These are phyloP conservation scores for Fusarium anthophilum DNA, from an alignment of 2,329 filamentous ascomycete species.

Conservation along the genomic window DNA sequence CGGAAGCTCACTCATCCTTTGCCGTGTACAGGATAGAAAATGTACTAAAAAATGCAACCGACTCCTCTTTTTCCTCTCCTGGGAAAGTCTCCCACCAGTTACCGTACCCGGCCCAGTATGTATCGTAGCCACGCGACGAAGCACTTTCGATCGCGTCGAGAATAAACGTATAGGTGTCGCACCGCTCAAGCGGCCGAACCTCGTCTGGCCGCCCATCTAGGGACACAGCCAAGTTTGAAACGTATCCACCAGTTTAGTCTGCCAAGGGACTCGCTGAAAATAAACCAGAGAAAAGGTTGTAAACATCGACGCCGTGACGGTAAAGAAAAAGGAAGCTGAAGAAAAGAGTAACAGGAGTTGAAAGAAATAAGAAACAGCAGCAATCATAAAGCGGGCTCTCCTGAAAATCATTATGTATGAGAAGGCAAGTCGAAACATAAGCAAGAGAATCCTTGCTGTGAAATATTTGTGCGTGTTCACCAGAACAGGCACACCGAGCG, in stretches of 20 bases:
- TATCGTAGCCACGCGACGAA: constrained; percentile 41
- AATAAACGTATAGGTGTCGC: constrained; percentile 43
- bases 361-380: constrained; percentile 6
- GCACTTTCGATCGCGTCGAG: constrained; percentile 43
- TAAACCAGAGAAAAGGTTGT: constrained; percentile 25
- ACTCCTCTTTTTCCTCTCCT: constrained; percentile 36
- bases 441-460: constrained; percentile 7
- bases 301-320: constrained; percentile 33
- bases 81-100: constrained; percentile 19
- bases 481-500: constrained; percentile 19
- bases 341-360: constrained; percentile 1
- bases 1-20: constrained; percentile 25
- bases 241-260: constrained; percentile 39
- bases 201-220: constrained; percentile 26
- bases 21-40: constrained; percentile 28
- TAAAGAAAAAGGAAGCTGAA: constrained; percentile 29
- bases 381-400: constrained; percentile 31
- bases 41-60: constrained; percentile 27
- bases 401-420: constrained; percentile 37
- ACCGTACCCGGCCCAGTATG: constrained; percentile 35
- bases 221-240: constrained; percentile 26
- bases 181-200: constrained; percentile 22
- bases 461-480: constrained; percentile 4
- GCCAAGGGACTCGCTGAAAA: constrained; percentile 36
- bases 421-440: constrained; percentile 23